Evolutionary conservation across 805 yeast species (phyloP), one percentile per base, ranked within the genome.

Genomic region (Starmerella sp.): DNA sequence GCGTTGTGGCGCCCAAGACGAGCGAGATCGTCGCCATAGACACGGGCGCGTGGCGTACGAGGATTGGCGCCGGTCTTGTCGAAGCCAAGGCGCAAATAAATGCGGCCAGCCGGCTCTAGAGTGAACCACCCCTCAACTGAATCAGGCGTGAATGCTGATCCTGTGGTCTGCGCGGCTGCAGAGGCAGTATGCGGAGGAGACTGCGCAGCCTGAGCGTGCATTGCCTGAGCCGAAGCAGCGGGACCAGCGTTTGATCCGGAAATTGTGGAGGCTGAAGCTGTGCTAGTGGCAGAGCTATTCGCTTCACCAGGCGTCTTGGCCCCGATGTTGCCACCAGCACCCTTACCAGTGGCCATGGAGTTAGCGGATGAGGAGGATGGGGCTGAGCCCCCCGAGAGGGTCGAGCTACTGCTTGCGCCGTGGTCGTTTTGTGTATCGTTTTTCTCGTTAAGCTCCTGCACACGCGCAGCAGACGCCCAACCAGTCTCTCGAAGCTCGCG

Each of bases 1-100:
- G 99, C 99, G 73, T 97, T 97, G 67, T 91, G 96, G 76, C 99
- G 95, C 36, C 88, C 91, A 53, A 85, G 75, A 0, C 87, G 87
- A 4, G 67, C 59, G 42, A 56, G 54, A 34, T 58, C 54, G 31
- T 46, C 46, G 17, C 57, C 62, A 51, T 48, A 49, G n/a, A 57
- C 53, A 14, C 54, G 53, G n/a, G 68, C 49, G 52, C 75, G 76
- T 6, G 49, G 39, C 17, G 76, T 77, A 36, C 58, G 57, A 32
- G 71, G 67, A 30, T 73, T 70, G 6, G 55, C 46, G 43, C 58
- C 58, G 6, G 84, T 77, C 64, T 91, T 91, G 46, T 83, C 84
- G 66, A 93, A 93, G 2, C 91, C 84, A 30, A 91, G 70, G 5
- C 83, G 80, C 44, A 93, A 68, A 54, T 86, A 73, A 37, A 93